Evolutionary conservation across 1,284 basidiomycete species (phyloP).

Genomic region (Pascua sp.): DNA sequence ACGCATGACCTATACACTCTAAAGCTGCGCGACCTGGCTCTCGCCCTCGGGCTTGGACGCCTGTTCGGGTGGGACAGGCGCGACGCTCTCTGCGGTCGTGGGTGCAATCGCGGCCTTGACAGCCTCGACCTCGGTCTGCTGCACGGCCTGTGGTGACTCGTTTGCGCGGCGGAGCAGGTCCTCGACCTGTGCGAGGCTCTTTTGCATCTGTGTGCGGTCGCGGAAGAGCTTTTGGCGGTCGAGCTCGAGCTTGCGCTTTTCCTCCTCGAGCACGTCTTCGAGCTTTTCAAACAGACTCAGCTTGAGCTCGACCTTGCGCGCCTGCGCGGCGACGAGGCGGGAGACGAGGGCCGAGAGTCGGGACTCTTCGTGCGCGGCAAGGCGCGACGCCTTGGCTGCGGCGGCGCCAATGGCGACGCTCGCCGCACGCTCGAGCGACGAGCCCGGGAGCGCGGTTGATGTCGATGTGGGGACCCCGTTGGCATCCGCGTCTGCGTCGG

Average conservation of each 20-base stretch:
- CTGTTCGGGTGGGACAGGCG: not conserved
- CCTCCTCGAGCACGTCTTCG: constrained; percentile 82
- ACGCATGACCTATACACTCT: not conserved
- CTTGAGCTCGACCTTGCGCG: constrained; percentile 91
- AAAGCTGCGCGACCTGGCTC: not conserved
- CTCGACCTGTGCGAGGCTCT: constrained; percentile 41
- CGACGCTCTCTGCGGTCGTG: constrained; percentile 13
- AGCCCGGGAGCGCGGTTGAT: constrained; percentile 59
- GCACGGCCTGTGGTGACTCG: constrained; percentile 13
- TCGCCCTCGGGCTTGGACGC: not conserved
- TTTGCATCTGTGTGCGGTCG: constrained; percentile 39
- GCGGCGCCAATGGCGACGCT: constrained; percentile 82
- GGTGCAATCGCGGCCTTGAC: constrained; percentile 11
- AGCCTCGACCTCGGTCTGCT: constrained; percentile 5
- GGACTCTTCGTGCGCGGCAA: constrained; percentile 80
- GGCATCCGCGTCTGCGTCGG: constrained; percentile 29
- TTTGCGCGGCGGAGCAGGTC: constrained; percentile 36
- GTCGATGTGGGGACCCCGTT: constrained; percentile 30
- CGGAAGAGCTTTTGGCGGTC: constrained; percentile 46
- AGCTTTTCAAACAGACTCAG: constrained; percentile 87
- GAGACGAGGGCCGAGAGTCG: constrained; percentile 78
- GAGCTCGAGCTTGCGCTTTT: constrained; percentile 53
- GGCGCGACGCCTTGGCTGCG: constrained; percentile 73
- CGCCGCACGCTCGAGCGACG: constrained; percentile 74
- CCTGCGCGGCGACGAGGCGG: constrained; percentile 81